phyloP scores from a whole-genome alignment of 352 stramenopile species.

The Albugo candida region DNA sequence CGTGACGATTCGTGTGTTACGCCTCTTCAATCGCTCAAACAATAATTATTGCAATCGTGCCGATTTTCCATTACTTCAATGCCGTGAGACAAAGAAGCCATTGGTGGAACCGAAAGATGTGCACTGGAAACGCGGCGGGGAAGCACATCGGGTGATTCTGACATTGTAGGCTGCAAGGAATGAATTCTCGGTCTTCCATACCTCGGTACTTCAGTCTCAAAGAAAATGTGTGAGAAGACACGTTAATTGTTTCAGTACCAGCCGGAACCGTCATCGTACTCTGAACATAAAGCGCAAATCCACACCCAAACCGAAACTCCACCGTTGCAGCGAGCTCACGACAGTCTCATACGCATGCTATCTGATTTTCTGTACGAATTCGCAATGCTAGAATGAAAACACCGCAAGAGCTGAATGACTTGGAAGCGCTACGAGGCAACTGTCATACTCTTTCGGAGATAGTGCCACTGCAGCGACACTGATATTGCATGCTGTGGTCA shows the following conservation, averaged over 20 bases:
- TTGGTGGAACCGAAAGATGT: too few relatives aligned
- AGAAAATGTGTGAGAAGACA: too few relatives aligned
- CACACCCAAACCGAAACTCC: constrained; percentile 60
- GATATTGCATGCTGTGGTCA: constrained; percentile 6
- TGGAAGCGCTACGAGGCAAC: constrained; percentile 57
- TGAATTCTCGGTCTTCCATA: too few relatives aligned
- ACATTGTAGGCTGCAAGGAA: too few relatives aligned
- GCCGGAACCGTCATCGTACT: too few relatives aligned
- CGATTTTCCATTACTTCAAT: too few relatives aligned
- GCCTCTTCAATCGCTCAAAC: constrained; percentile 35
- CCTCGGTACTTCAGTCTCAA: too few relatives aligned
- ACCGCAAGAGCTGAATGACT: constrained; percentile 61
- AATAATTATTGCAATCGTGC: constrained; percentile 23
- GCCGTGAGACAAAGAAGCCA: too few relatives aligned
- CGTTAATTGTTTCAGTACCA: too few relatives aligned
- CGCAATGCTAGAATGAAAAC: constrained; percentile 38
- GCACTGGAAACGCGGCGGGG: too few relatives aligned
- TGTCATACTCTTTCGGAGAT: constrained; percentile 63
- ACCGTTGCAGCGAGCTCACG: constrained; percentile 46
- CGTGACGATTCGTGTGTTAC: constrained; percentile 54
- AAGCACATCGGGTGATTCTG: too few relatives aligned
- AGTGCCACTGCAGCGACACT: constrained; percentile 16
- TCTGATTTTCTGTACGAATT: constrained; percentile 12
- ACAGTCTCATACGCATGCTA: constrained; percentile 38
- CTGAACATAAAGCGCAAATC: constrained; percentile 10